Conservation (phyloP, 345 rosid genomes). For the Eucalyptus coolabah region DNA sequence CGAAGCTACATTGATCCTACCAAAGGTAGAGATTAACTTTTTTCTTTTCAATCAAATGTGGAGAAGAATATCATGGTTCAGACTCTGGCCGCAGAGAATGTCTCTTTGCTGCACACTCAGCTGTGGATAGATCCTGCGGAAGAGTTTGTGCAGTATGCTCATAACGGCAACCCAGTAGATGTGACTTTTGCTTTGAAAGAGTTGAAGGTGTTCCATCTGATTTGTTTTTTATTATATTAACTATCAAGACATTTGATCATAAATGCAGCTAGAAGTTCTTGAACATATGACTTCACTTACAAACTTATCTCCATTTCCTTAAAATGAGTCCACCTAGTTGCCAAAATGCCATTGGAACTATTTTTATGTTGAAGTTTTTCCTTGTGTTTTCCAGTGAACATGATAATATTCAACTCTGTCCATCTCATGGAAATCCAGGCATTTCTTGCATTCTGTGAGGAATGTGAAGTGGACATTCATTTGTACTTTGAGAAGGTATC, state of each 20-base stretch:
- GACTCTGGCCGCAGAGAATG: too few species aligned
- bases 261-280: neutral
- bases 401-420: too few species aligned
- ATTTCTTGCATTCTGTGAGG: too few species aligned
- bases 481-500: too few species aligned
- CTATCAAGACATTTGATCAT: neutral
- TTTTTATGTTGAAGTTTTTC: neutral
- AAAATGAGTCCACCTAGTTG: neutral
- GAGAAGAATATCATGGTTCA: neutral
- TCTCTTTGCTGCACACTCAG: too few species aligned
- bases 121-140: too few species aligned
- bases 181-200: too few species aligned
- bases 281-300: neutral
- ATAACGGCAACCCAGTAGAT: fast-evolving
- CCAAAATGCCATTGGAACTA: neutral
- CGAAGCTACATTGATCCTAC: slow-evolving; percentile 77
- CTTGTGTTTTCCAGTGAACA: too few species aligned
- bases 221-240: neutral
- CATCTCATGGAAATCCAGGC: too few species aligned
- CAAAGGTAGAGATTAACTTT: slow-evolving; percentile 32
- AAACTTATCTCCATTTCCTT: neutral
- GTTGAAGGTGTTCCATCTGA: too few species aligned
- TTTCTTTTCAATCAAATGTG: neutral
- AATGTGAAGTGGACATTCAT: too few species aligned
- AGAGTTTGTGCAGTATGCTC: too few species aligned